Evolutionary conservation across 306 rosid genomes (phyloP).

Genomic region (Glycyrrhiza uralensis): DNA sequence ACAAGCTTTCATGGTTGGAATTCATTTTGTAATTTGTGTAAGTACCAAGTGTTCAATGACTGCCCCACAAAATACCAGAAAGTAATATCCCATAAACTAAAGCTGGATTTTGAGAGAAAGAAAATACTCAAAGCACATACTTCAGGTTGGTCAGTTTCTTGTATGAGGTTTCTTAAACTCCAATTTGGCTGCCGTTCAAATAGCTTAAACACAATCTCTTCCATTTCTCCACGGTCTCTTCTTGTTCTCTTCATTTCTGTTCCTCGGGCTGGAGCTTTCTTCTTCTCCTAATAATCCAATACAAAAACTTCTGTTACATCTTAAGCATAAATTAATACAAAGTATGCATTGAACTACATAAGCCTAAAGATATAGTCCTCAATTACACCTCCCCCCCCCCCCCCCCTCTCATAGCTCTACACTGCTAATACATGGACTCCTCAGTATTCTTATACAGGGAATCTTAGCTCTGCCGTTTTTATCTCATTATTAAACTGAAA

Average conservation of each 20-base stretch:
- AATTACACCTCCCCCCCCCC: background rate
- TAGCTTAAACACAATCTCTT: slow-evolving; percentile 74
- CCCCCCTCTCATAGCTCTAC: background rate
- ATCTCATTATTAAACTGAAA: background rate
- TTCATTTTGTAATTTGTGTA: background rate
- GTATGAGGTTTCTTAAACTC: slow-evolving; percentile 73
- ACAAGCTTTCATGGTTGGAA: slow-evolving; percentile 5
- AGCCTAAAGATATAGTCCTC: background rate
- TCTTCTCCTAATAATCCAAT: slow-evolving; percentile 68
- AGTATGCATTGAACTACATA: background rate
- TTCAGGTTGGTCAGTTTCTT: slow-evolving; percentile 93
- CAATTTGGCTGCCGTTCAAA: slow-evolving; percentile 77
- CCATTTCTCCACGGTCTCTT: slow-evolving; percentile 85
- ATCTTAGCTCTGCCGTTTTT: background rate
- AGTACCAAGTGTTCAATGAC: background rate
- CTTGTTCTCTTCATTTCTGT: slow-evolving; percentile 74
- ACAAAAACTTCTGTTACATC: slow-evolving; percentile 20
- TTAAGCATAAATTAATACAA: background rate
- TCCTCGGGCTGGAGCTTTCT: slow-evolving; percentile 52
- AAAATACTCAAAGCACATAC: slow-evolving; percentile 41
- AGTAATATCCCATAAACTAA: background rate
- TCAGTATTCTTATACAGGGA: background rate
- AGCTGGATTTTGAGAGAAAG: slow-evolving; percentile 20
- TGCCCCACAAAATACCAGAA: background rate
- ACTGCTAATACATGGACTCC: background rate